Conservation (phyloP, 345 rosid species). For the Streptanthus diversifolius region DNA sequence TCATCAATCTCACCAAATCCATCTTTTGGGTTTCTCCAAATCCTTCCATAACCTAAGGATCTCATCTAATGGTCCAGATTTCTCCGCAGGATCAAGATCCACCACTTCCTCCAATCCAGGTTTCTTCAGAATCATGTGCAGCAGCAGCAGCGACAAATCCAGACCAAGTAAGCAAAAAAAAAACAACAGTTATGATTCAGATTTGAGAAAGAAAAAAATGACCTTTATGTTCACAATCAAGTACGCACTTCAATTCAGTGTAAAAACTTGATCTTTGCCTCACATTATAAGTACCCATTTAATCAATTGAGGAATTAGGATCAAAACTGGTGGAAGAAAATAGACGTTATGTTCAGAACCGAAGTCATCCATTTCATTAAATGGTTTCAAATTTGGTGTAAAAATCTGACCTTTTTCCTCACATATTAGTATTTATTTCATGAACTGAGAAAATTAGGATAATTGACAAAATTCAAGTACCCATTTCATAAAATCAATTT, state of each 20-base stretch:
- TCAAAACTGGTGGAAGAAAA: too few relatives aligned
- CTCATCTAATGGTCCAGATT: slow-evolving; percentile 29
- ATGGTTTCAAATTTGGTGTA: neutral
- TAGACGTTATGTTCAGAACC: neutral
- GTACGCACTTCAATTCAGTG: neutral
- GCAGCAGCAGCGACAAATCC: slow-evolving; percentile 1
- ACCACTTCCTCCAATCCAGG: slow-evolving; percentile 11
- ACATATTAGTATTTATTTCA: neutral
- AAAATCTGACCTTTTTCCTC: neutral
- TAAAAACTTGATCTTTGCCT: neutral
- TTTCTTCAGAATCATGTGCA: slow-evolving; percentile 29
- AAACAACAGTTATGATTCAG: neutral
- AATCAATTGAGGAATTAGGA: too few relatives aligned
- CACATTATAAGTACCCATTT: neutral
- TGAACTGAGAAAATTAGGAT: neutral
- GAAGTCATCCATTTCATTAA: neutral
- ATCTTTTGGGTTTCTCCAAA: slow-evolving; percentile 18
- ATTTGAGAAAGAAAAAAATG: neutral
- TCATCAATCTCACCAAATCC: neutral
- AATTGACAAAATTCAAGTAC: too few relatives aligned
- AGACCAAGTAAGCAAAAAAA: slow-evolving; percentile 26
- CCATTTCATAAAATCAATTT: neutral
- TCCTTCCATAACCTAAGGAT: slow-evolving; percentile 12
- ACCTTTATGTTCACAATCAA: neutral
- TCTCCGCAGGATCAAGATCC: slow-evolving; percentile 19